Percentiles rank a stretch among this genome's conserved stretches.
These are phyloP conservation scores for Cordyceps farinosa DNA, from an alignment of 2,329 filamentous ascomycete genomes.

Conservation along the genomic window DNA sequence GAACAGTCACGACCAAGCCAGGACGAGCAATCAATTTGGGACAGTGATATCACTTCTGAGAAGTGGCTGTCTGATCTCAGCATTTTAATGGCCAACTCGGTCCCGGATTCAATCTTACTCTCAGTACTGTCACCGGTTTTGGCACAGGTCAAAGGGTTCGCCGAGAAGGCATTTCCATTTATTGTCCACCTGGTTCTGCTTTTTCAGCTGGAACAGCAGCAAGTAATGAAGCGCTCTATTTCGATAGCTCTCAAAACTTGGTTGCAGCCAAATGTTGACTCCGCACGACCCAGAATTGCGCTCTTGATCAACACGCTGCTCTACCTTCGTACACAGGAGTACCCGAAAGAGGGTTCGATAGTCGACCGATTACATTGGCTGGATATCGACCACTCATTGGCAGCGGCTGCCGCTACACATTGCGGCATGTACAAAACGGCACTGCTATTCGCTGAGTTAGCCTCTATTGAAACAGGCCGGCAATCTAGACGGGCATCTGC, in stretches of 20 bases:
- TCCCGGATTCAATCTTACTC: constrained; percentile 63
- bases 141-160: constrained; percentile 62
- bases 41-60: constrained; percentile 39
- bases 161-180: constrained; percentile 73
- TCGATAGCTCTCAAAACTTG: constrained; percentile 64
- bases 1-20: background rate
- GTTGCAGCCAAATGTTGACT: constrained; percentile 44
- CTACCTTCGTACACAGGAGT: constrained; percentile 79
- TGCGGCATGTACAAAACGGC: constrained; percentile 88
- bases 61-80: constrained; percentile 63
- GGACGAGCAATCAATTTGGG: constrained; percentile 29
- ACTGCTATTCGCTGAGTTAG: constrained; percentile 76
- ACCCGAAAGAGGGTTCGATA: constrained; percentile 72
- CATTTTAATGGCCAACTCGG: constrained; percentile 56
- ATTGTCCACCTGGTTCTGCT: constrained; percentile 78
- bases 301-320: constrained; percentile 75
- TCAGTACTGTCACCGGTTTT: constrained; percentile 66
- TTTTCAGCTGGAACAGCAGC: constrained; percentile 60
- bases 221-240: constrained; percentile 56
- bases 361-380: constrained; percentile 81
- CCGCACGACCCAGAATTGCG: constrained; percentile 60
- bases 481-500: constrained; percentile 65
- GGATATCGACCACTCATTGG: constrained; percentile 70
- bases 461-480: constrained; percentile 52
- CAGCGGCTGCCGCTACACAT: constrained; percentile 66